A percentile compares a stretch with the other conserved stretches of the same genome.
These are phyloP conservation scores for Asterionellopsis glacialis DNA, from an alignment of 108 stramenopile species.

Conservation along the genomic window DNA sequence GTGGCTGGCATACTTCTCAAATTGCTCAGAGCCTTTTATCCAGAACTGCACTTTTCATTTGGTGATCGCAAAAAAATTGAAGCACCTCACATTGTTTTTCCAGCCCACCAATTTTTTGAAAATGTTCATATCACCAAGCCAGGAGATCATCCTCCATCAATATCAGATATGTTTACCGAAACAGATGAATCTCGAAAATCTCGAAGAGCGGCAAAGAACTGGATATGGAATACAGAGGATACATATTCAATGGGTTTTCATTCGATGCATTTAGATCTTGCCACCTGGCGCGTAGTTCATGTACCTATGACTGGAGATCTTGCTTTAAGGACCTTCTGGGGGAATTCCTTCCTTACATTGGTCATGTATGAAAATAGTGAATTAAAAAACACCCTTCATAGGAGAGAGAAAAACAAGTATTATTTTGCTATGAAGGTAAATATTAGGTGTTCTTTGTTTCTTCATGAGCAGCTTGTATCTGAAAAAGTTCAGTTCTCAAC, in stretches of 20 bases:
- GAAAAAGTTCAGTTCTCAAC: too few species aligned
- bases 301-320: constrained; percentile 61
- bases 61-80: constrained; percentile 48
- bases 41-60: constrained; percentile 67
- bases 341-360: constrained; percentile 41
- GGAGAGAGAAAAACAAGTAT: constrained; percentile 18
- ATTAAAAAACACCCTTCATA: constrained; percentile 8
- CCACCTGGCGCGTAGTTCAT: constrained; percentile 59
- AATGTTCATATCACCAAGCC: constrained; percentile 51
- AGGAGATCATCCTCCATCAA: constrained; percentile 45
- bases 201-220: constrained; percentile 30
- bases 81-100: constrained; percentile 63
- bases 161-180: constrained; percentile 58
- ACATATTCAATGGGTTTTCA: constrained; percentile 71
- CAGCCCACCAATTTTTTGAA: constrained; percentile 56
- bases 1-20: constrained; percentile 39
- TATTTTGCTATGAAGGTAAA: constrained; percentile 19
- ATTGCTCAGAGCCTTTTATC: constrained; percentile 20
- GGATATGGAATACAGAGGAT: constrained; percentile 49
- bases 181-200: constrained; percentile 23
- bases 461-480: too few species aligned
- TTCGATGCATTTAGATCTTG: constrained; percentile 78
- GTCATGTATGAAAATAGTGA: constrained; percentile 29
- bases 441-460: constrained; percentile 22
- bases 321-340: constrained; percentile 72